These are phyloP conservation scores for Tagetes erecta DNA, from an alignment of 129 eudicot species.

Conservation along the genomic window DNA sequence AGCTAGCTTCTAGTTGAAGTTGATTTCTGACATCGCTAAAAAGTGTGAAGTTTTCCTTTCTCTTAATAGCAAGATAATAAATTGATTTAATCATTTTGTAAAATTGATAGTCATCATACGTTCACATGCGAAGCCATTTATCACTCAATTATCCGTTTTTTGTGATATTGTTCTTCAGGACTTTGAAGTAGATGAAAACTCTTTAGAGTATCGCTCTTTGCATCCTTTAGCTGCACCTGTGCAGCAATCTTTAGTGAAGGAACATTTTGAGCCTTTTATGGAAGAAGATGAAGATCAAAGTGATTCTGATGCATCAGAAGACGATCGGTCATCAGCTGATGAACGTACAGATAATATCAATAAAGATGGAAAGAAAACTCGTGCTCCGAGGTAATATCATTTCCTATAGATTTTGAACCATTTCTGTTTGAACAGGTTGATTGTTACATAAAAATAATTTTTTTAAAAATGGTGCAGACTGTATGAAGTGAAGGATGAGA, in stretches of 20 bases:
- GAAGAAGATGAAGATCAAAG: conserved; percentile 43
- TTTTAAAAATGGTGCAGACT: conserved; percentile 45
- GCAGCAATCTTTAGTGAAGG: conserved; percentile 68
- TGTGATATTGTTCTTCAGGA: conserved; percentile 45
- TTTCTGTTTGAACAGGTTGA: background rate
- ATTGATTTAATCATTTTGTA: background rate
- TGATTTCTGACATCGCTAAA: background rate
- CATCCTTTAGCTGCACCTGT: conserved; percentile 73
- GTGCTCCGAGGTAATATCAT: conserved; percentile 57
- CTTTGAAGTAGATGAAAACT: conserved; percentile 76
- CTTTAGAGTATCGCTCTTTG: conserved; percentile 77
- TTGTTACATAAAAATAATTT: background rate
- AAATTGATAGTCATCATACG: background rate
- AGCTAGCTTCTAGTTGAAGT: background rate
- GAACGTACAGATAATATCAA: conserved; percentile 36
- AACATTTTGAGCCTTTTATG: conserved; percentile 72
- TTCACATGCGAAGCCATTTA: background rate
- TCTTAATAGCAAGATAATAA: too few species aligned
- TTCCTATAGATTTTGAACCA: background rate
- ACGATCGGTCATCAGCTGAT: conserved; percentile 47
- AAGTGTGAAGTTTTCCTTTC: background rate
- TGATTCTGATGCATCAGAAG: conserved; percentile 59
- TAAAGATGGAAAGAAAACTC: conserved; percentile 42
- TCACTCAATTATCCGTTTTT: background rate
- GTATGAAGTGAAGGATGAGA: conserved; percentile 90